Base-by-base conservation (phyloP, 371 early-diverging fungal genomes). In the Apophysomyces elegans region DNA sequence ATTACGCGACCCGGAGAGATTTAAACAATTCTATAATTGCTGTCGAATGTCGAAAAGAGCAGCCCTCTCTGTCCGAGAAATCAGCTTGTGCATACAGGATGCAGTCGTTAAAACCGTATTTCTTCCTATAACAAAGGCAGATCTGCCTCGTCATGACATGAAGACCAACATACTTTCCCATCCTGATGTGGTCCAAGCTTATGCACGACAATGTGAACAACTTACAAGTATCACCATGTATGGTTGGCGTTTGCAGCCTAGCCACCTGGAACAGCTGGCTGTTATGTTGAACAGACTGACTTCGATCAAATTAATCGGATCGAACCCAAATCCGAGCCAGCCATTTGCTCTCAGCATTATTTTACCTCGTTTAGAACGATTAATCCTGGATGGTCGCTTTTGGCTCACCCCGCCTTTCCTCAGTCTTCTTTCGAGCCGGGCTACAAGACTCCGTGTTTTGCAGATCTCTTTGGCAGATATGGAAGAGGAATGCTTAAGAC, bases 161-260 rank as follows among this genome's bases (percentile, higher is more conserved):
- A 14, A 61, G 32, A 45, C 59, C 5, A 68, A 45, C 7, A 46
- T 61, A 1, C 64, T 84, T 1, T 43, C 67, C 6, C 58, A 70
- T 18, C 67, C 71, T 0, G 16, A 64, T 0, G 18, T 78, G 6
- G 70, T 76, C 1, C 21, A 63, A 1, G 11, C 54, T 11, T 41
- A 80, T 12, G 65, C 62, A 7, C 66, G 61, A 8, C 59, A 61
- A 0, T 83, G 84, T 59, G 81, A 83, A 37, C 70, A 73, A 1
- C 36, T 81, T 5, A 60, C 59, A n/a, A 37, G 54, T 2, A 37
- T 81, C 7, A 67, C 71, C 8, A 69, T 79, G 13, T 84, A 84
- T 61, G 84, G 84, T 4, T 78, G 77, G 76, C 16, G 62, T 0
- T 13, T 84, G 0, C 43, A 68, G 0, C 62, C 72, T 4, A 7